phyloP scores from a whole-genome alignment of 768 basidiomycete genomes.

The Phlebiopsis flavidoalba region DNA sequence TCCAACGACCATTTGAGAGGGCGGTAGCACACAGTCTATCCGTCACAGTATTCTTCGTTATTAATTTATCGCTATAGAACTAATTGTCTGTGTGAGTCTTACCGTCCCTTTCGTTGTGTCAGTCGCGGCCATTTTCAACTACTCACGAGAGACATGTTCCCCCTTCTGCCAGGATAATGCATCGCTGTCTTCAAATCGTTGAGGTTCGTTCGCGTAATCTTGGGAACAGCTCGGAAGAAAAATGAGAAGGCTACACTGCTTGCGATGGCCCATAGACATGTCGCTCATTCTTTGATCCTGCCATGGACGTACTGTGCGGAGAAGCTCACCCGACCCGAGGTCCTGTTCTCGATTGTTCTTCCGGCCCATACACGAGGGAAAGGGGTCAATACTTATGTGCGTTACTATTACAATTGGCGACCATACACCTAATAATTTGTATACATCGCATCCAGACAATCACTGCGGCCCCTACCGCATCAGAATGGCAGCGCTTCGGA shows the following conservation, averaged over 20 bases:
- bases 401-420: neutral
- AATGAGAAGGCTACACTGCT: neutral
- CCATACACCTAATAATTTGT: too few relatives aligned
- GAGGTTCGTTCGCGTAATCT: neutral
- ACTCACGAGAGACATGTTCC: too few relatives aligned
- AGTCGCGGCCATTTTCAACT: too few relatives aligned
- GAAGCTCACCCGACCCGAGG: constrained; percentile 52
- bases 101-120: too few relatives aligned
- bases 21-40: too few relatives aligned
- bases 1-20: too few relatives aligned
- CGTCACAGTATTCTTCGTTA: too few relatives aligned
- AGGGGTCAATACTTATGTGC: neutral
- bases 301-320: constrained; percentile 62
- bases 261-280: constrained; percentile 51
- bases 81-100: too few relatives aligned
- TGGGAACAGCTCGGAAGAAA: too few relatives aligned
- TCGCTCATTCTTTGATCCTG: constrained; percentile 57
- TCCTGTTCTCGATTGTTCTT: neutral
- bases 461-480: neutral
- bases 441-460: neutral
- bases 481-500: too few relatives aligned
- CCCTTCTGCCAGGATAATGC: neutral
- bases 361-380: neutral
- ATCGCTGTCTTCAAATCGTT: neutral
- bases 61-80: too few relatives aligned